A percentile compares a stretch with the other conserved stretches of the same genome.
phyloP scores from a whole-genome alignment of 306 rosid genomes.

The Cucumis cinereus region DNA sequence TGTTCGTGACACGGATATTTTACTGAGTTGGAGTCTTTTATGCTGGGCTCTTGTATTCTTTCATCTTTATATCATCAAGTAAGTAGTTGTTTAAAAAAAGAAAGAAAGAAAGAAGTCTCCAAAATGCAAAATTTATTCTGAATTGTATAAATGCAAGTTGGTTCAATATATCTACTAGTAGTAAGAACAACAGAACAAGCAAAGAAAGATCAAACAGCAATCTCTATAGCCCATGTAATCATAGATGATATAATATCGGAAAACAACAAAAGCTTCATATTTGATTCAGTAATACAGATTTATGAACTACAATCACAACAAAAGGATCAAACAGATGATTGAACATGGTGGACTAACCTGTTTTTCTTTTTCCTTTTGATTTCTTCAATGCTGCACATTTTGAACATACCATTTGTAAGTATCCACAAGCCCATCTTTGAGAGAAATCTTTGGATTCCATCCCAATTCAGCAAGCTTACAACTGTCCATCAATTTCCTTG shows the following conservation, averaged over 20 bases:
- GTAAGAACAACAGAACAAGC: background rate
- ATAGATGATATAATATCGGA: background rate
- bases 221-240: background rate
- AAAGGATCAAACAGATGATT: background rate
- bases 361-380: background rate
- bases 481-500: slow-evolving; percentile 92
- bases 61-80: too few relatives aligned
- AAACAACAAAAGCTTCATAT: background rate
- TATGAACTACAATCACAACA: slow-evolving; percentile 2
- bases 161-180: background rate
- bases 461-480: slow-evolving; percentile 65
- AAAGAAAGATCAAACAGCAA: background rate
- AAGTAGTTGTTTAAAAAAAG: too few relatives aligned
- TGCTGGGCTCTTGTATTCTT: too few relatives aligned
- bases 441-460: slow-evolving; percentile 77
- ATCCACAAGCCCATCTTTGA: slow-evolving; percentile 78
- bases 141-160: background rate
- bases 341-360: slow-evolving; percentile 9
- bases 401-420: slow-evolving; percentile 86
- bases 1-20: too few relatives aligned
- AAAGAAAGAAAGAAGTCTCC: background rate
- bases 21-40: too few relatives aligned
- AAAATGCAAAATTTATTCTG: background rate
- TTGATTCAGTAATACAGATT: background rate
- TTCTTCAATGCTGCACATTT: slow-evolving; percentile 42